Base-by-base conservation (phyloP, 345 rosid species). In the Excoecaria agallocha region DNA sequence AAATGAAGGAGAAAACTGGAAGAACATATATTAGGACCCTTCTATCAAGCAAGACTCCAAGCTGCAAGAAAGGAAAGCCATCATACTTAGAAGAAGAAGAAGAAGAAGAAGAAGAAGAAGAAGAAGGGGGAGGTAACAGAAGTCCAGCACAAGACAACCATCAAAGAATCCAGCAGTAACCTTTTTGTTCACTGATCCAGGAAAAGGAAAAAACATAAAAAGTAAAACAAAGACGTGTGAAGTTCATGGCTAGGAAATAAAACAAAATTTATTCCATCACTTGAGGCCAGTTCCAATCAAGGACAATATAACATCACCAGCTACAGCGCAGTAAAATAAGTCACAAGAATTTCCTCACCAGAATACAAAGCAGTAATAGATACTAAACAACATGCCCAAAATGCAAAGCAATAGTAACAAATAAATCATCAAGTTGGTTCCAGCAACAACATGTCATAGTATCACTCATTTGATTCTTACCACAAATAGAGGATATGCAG, bases 401-500 rank as follows among this genome's bases (percentile, higher is more conserved):
- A 46, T 50, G 8, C 51, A 56, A 1, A n/a, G 59, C 20, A 30
- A 41, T 64, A 41, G 41, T 41, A 39, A 70, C 52, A 48, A 49
- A 49, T 17, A 62, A 30, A 0, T 48, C 37, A 62, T 50, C 30
- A 52, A 35, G 51, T 63, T 37, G 69, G 69, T 39, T 38, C 35
- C 61, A 0, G 48, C 41, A 35, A 72, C 2, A 30, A 12, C 41
- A 38, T 73, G 24, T 58, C 66, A 24, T 25, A 46, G 24, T 46
- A 59, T 25, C 9, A 71, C 24, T 22, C 43, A 66, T 71, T 76
- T 56, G 58, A 67, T 68, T 82, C 89, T 87, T 82, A 94, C 98
- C 90, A 92, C 17, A 72, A 87, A 87, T 77, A 94, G 93, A 78
- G 98, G 98, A 85, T 89, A 94, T 48, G 91, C 98, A 57, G 84